Conservation (phyloP, 1,284 basidiomycete species). For the Cystobasidium slooffiae region DNA sequence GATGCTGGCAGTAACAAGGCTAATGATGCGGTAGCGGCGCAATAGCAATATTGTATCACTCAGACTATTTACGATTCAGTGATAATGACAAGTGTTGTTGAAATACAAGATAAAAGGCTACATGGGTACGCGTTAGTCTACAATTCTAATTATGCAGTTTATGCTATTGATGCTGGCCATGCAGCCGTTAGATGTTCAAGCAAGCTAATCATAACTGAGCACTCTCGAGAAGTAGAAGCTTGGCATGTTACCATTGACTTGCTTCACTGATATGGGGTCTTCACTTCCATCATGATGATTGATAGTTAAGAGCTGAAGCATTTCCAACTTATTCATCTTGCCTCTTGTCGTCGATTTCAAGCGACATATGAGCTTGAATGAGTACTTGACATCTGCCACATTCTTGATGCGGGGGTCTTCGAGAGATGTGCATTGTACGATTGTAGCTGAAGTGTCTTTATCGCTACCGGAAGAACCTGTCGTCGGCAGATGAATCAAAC, state of each 20-base stretch:
- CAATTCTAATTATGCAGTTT: not conserved
- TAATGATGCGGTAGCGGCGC: not conserved
- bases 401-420: slow-evolving; percentile 48
- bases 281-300: slow-evolving; percentile 40
- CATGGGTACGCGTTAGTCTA: not conserved
- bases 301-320: slow-evolving; percentile 48
- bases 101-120: not conserved
- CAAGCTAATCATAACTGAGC: slow-evolving; percentile 46
- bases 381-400: slow-evolving; percentile 47
- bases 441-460: slow-evolving; percentile 29
- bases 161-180: not conserved
- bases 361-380: slow-evolving; percentile 48
- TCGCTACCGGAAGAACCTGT: not conserved
- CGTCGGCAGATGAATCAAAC: slow-evolving; percentile 11
- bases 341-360: slow-evolving; percentile 50
- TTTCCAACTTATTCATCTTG: slow-evolving; percentile 53
- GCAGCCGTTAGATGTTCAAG: slow-evolving; percentile 1
- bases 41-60: not conserved
- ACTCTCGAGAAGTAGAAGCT: slow-evolving; percentile 52
- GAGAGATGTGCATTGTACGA: slow-evolving; percentile 48
- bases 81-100: slow-evolving; percentile 2
- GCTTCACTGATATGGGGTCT: slow-evolving; percentile 45
- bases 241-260: slow-evolving; percentile 48
- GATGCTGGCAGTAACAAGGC: not conserved
- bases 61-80: not conserved